Evolutionary conservation across 805 yeast species (phyloP), one percentile per base, ranked within the genome.

Genomic region (Schwanniomyces occidentalis): DNA sequence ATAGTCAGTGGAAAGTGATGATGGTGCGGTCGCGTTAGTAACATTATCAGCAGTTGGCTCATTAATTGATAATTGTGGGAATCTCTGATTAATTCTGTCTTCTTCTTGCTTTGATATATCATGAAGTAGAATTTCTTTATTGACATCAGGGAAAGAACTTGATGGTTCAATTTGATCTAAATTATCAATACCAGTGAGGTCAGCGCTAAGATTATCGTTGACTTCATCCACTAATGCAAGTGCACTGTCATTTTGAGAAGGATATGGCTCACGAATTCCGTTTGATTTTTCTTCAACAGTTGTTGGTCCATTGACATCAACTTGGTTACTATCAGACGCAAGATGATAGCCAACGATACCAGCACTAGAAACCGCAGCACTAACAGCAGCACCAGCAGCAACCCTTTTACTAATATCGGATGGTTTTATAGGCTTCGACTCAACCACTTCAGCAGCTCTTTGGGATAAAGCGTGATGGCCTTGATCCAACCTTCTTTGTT

Each of bases 21-120:
- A 67, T 4, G 58, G 45, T 2, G 63, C 55, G 15, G 71, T 65
- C 8, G 63, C 47, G 22, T 45, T 54, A n/a, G 56, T 54, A 8
- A 30, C 44, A 15, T 28, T 31, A 14, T 38, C 54, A 19, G 31
- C 35, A 13, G 42, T 48, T 12, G 40, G 21, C 15, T 48, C 49
- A 16, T 61, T 61, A 1, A 53, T 45, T 10, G 64, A 60, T 8
- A 68, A 54, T 5, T 58, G 58, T 4, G 66, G 63, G 37, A 66
- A 65, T 35, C 68, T 38, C n/a, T 40, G 34, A 22, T 42, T 44
- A 25, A 45, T 21, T n/a, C 33, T 21, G 30, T 44, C 49, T 24
- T 52, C 45, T n/a, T 34, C 30, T 6, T 18, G 22, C 5, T 27
- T 10, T 5, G 19, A 4, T 9, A 16, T 26, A 4, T 26, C 28